Evolutionary conservation across 306 rosid genomes (phyloP).

Genomic region (Alnus glutinosa): DNA sequence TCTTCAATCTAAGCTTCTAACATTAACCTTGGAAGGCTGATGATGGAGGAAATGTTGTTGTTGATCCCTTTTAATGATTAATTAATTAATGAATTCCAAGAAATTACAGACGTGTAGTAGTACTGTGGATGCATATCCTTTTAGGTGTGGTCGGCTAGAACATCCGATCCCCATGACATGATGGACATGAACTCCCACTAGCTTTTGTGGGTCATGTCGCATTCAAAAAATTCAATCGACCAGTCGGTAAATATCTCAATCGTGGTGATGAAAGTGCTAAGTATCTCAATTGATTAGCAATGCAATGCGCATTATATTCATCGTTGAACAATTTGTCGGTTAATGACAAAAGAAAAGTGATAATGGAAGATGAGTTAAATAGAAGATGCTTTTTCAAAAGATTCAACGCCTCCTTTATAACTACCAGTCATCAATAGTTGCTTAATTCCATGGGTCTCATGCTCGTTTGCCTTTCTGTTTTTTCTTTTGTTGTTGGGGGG

Average conservation of each 20-base stretch:
- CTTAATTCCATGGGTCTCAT: not conserved
- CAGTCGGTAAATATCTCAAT: slow-evolving; percentile 35
- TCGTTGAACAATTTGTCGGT: not conserved
- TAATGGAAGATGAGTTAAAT: not conserved
- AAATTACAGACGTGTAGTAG: not conserved
- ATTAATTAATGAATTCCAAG: not conserved
- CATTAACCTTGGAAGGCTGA: too few relatives aligned
- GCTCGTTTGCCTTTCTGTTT: not conserved
- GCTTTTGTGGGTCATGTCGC: not conserved
- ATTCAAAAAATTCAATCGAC: not conserved
- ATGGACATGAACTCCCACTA: slow-evolving; percentile 14
- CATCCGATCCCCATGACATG: slow-evolving; percentile 15
- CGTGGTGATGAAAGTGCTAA: slow-evolving; percentile 7
- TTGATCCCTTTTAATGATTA: too few relatives aligned
- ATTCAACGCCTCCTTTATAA: not conserved
- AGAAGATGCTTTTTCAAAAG: not conserved
- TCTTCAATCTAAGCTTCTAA: too few relatives aligned
- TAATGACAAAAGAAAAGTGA: slow-evolving; percentile 21
- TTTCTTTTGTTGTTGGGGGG: too few relatives aligned
- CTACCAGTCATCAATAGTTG: slow-evolving; percentile 13
- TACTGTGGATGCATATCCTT: not conserved
- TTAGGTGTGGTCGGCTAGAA: slow-evolving; percentile 19
- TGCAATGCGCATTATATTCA: not conserved
- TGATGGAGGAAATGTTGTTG: too few relatives aligned
- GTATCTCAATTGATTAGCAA: not conserved